A percentile compares a stretch with the other conserved stretches of the same genome.
phyloP scores from a whole-genome alignment of 768 basidiomycete genomes.

The Leccinum olivaceopallidum region DNA sequence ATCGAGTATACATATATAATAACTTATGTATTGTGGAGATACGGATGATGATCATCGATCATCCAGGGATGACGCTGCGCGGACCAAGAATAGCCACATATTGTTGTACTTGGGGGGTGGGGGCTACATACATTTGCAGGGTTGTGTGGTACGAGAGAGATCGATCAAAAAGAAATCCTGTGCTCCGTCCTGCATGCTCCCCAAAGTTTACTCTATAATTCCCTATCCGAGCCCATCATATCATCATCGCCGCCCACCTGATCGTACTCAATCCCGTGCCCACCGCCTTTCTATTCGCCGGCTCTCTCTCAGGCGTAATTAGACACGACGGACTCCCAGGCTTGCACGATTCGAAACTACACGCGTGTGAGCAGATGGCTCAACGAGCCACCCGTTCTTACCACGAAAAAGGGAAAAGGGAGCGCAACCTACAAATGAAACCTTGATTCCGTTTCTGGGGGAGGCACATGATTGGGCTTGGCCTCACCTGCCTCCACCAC shows the following conservation, averaged over 20 bases:
- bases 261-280: constrained; percentile 1
- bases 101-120: background rate
- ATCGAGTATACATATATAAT: background rate
- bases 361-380: constrained; percentile 24
- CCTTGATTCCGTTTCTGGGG: constrained; percentile 19
- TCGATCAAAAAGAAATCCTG: constrained; percentile 3
- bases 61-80: constrained; percentile 4
- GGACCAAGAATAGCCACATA: constrained; percentile 8
- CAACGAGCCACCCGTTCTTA: background rate
- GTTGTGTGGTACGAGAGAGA: constrained; percentile 1
- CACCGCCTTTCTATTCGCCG: constrained; percentile 1
- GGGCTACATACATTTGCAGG: background rate
- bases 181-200: background rate
- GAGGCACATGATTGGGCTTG: background rate
- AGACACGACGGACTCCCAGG: constrained; percentile 24
- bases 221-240: constrained; percentile 6
- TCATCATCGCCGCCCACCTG: background rate
- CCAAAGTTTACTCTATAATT: background rate
- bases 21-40: background rate
- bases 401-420: constrained; percentile 3
- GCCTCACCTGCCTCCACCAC: constrained; percentile 5
- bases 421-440: constrained; percentile 15
- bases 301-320: constrained; percentile 24
- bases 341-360: constrained; percentile 9
- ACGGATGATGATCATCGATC: constrained; percentile 8